Base-by-base conservation (phyloP, 352 stramenopile species). In the Phytophthora rubi region DNA sequence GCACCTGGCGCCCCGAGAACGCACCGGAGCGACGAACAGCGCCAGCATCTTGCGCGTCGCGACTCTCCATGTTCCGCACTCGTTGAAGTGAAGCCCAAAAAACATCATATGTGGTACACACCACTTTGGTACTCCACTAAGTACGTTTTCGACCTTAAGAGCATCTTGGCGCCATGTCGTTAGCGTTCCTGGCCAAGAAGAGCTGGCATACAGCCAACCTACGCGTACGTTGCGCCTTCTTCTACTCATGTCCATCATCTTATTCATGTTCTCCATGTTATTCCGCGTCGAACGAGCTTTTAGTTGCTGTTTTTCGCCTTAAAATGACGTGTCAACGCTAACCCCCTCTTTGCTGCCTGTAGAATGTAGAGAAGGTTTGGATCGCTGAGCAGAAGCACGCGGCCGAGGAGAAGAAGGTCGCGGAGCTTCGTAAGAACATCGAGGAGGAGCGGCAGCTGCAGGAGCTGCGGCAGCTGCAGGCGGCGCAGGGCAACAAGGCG, bases 321-420 rank as follows among this genome's bases (percentile, higher is more conserved):
- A 37, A 33, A 70, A 59, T 15, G 49, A 23, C 37, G 13, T 39
- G 10, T 53, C 16, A 51, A 18, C 3, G 42, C 42, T 48, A 48
- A 48, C 15, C 42, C 15, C 42, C 4, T 42, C 13, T 35, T 48
- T 59, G 18, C 55, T 65, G 33, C 16, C 53, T 47, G 33, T 33
- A 97, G 80, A 99, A 99, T 92, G 94, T 99, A 58, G 97, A 99
- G 86, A 98, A 98, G 77, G 97, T 99, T 49, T 98, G 96, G 97
- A 88, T 98, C 52, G 96, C 94, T 9, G 97, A 99, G 86, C 96
- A 99, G 69, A 95, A 98, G 73, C 86, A 98, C 68, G 90, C 86
- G 42, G 88, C 88, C 2, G 97, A 99, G 77, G 89, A 97, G 65
- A 90, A 93, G 62, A 98, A 98, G 61, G 83, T 98, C 1, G 86